Base-by-base conservation (phyloP, 805 yeast genomes). In the Teunomyces gatunensis region DNA sequence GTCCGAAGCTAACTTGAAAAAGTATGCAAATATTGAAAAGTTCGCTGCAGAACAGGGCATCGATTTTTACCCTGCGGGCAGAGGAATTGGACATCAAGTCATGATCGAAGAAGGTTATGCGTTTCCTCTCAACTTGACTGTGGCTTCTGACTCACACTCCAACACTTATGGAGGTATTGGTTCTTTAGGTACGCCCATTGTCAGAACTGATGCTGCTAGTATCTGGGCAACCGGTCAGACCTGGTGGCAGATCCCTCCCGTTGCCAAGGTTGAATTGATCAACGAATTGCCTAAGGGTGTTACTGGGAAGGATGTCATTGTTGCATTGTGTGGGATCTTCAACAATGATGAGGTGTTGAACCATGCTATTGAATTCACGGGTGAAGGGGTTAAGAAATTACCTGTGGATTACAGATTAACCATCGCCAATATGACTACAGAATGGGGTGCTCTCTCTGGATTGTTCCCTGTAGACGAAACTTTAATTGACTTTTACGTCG, bases 191-290 rank as follows among this genome's bases (percentile, higher is more conserved):
- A 95, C 99, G 2, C 98, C 99, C 7, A 87, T 94, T 47, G 99
- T 94, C 47, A 81, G 99, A 69, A 94, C 99, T 0, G 99, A 94
- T 69, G 99, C 98, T 18, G 99, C 99, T 3, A 83, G 97, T 7
- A 92, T 94, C 55, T 94, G 99, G 99, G 98, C 99, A 10, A 94
- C 99, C 0, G 98, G 98, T 35, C 96, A 90, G 71, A 94, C 99
- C 3, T 94, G 99, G 99, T 94, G 99, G 99, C 99, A 95, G 79
- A 89, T 94, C 47, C 99, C 99, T 2, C 98, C 99, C 0, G 98
- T 94, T 20, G 99, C 98, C 30, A 82, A 84, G 59, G 98, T 94
- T 7, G 95, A 89, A 65, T 78, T 94, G 47, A 74, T 78, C 54
- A 97, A 97, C 37, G 68, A 79, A 55, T 77, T 94, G 49, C 96